Percentiles rank a stretch among this genome's conserved stretches.
phyloP scores from a whole-genome alignment of 2,329 filamentous ascomycete genomes.

The Talaromyces rugulosus region DNA sequence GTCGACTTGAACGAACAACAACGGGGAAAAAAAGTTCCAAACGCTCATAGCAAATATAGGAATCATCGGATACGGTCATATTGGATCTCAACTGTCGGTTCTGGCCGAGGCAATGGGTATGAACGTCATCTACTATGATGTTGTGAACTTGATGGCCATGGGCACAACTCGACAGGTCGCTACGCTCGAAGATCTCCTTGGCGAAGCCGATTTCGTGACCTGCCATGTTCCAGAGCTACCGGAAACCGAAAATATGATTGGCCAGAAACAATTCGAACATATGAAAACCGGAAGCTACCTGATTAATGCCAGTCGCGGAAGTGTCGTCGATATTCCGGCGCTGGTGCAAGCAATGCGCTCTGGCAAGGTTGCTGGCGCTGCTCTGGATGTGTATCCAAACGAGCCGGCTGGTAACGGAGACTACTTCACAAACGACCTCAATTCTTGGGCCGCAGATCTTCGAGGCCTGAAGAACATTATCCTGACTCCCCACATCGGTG shows the following conservation, averaged over 20 bases:
- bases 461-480: slow-evolving; percentile 86
- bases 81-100: slow-evolving; percentile 92
- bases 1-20: slow-evolving; percentile 17
- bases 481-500: slow-evolving; percentile 93
- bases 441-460: slow-evolving; percentile 80
- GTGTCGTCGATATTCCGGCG: slow-evolving; percentile 88
- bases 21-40: background rate
- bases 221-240: slow-evolving; percentile 90
- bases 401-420: slow-evolving; percentile 93
- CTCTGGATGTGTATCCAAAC: slow-evolving; percentile 92
- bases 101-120: slow-evolving; percentile 97
- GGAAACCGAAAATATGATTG: slow-evolving; percentile 91
- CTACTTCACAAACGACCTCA: slow-evolving; percentile 83
- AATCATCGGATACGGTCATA: slow-evolving; percentile 96
- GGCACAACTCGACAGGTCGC: slow-evolving; percentile 82
- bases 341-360: slow-evolving; percentile 80
- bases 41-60: slow-evolving; percentile 41
- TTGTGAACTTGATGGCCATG: slow-evolving; percentile 88
- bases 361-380: slow-evolving; percentile 86
- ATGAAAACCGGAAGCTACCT: slow-evolving; percentile 95
- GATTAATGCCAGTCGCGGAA: slow-evolving; percentile 93
- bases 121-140: slow-evolving; percentile 95
- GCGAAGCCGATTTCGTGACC: slow-evolving; percentile 83
- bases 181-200: slow-evolving; percentile 70
- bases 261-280: slow-evolving; percentile 68